Evolutionary conservation across 208 protist genomes (phyloP).

Genomic region (Leishmania martiniquensis): DNA sequence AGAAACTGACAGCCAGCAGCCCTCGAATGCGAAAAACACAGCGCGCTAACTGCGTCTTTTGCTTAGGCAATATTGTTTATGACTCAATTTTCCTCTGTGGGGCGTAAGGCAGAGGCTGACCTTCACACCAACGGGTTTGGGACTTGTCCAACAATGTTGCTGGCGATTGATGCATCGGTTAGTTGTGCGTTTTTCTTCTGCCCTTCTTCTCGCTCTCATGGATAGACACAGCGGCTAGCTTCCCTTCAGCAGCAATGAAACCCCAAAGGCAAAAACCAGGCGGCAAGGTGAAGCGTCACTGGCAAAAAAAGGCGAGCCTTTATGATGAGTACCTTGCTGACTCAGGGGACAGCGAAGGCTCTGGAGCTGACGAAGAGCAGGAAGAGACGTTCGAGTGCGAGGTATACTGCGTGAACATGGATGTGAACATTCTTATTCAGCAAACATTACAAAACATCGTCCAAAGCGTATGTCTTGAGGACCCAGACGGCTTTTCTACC

Average conservation of each 20-base stretch:
- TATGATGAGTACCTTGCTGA: conserved; percentile 82
- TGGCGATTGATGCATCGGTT: neutral
- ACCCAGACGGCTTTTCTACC: conserved; percentile 45
- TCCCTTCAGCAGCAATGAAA: conserved; percentile 9
- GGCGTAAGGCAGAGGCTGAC: neutral
- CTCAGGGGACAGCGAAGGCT: conserved; percentile 58
- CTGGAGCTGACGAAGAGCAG: conserved; percentile 25
- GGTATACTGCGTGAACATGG: conserved; percentile 69
- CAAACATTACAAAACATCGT: conserved; percentile 79
- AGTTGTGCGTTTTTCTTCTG: neutral
- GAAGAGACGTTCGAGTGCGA: conserved; percentile 47
- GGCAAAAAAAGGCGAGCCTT: conserved; percentile 34
- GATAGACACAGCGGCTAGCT: neutral
- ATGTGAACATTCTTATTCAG: conserved; percentile 84
- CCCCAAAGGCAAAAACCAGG: conserved; percentile 8
- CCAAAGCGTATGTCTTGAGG: conserved; percentile 77
- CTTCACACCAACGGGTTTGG: neutral
- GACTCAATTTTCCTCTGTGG: neutral
- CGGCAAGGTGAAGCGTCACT: conserved; percentile 15
- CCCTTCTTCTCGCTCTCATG: neutral
- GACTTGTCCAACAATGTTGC: neutral
- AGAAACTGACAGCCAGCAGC: neutral
- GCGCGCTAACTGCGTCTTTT: neutral
- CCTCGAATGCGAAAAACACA: neutral
- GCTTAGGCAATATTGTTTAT: neutral